A percentile compares a stretch with the other conserved stretches of the same genome.
phyloP scores from a whole-genome alignment of 805 yeast species.

The Schizosaccharomyces octosporus region DNA sequence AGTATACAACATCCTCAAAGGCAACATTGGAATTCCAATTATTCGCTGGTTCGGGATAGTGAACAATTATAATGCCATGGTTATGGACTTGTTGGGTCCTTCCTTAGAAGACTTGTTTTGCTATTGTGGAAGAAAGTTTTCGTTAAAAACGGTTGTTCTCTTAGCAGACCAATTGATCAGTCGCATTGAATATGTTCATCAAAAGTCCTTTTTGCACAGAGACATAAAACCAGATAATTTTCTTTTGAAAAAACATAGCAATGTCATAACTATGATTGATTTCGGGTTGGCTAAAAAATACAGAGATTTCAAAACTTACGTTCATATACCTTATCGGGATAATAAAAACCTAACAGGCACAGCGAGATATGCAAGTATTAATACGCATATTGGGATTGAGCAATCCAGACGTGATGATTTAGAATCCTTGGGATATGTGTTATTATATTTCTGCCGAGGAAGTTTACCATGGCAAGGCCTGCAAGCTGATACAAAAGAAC shows the following conservation, averaged over 20 bases:
- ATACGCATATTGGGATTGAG: slow-evolving; percentile 90
- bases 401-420: slow-evolving; percentile 91
- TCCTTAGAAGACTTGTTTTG: slow-evolving; percentile 85
- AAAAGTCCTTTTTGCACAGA: slow-evolving; percentile 69
- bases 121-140: slow-evolving; percentile 81
- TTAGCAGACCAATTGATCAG: slow-evolving; percentile 83
- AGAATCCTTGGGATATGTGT: slow-evolving; percentile 81
- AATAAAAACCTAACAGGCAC: slow-evolving; percentile 93
- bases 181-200: slow-evolving; percentile 85
- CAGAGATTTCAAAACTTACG: slow-evolving; percentile 79
- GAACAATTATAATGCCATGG: slow-evolving; percentile 90
- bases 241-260: slow-evolving; percentile 73
- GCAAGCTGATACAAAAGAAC: slow-evolving; percentile 89
- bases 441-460: slow-evolving; percentile 84
- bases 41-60: slow-evolving; percentile 94
- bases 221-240: slow-evolving; percentile 70
- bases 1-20: slow-evolving; percentile 79
- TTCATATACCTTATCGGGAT: slow-evolving; percentile 89
- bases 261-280: slow-evolving; percentile 81
- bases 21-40: slow-evolving; percentile 93
- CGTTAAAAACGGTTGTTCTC: slow-evolving; percentile 75
- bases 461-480: slow-evolving; percentile 97
- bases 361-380: slow-evolving; percentile 84
- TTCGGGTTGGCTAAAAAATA: slow-evolving; percentile 84
- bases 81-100: slow-evolving; percentile 85